phyloP scores from a whole-genome alignment of 306 rosid species.

The Rosa multiflora region DNA sequence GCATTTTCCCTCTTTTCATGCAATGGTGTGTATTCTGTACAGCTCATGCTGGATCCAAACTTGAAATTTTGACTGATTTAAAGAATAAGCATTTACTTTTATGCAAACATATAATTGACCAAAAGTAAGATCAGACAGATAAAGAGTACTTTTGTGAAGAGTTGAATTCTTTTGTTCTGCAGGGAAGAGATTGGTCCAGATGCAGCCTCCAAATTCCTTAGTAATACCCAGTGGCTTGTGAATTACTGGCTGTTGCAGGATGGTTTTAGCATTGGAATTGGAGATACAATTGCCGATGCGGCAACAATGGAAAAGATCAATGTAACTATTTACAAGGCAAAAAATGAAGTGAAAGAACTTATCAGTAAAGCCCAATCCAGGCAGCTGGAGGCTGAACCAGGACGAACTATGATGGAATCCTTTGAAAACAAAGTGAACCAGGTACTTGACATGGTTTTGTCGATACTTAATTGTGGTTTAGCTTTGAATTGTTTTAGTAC shows the following conservation, averaged over 20 bases:
- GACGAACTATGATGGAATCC: slow-evolving; percentile 97
- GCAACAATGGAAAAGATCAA: slow-evolving; percentile 87
- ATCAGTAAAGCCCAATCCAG: slow-evolving; percentile 76
- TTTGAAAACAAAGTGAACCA: slow-evolving; percentile 98
- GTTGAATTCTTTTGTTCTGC: slow-evolving; percentile 30
- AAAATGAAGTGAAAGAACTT: slow-evolving; percentile 83
- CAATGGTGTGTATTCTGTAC: background rate
- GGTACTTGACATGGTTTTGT: slow-evolving; percentile 40
- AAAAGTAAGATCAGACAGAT: background rate
- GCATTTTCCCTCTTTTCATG: background rate
- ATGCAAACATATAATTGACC: background rate
- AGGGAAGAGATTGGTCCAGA: slow-evolving; percentile 99
- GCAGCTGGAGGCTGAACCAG: slow-evolving; percentile 89
- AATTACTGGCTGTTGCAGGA: slow-evolving; percentile 98
- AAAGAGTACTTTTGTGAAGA: background rate
- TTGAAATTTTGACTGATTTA: background rate
- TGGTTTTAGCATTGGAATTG: slow-evolving; percentile 94
- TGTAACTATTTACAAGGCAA: slow-evolving; percentile 78
- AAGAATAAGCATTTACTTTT: background rate
- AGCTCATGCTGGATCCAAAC: background rate
- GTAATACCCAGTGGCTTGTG: slow-evolving; percentile 98
- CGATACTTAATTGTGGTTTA: slow-evolving; percentile 2
- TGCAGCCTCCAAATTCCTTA: slow-evolving; percentile 94
- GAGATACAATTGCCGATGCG: slow-evolving; percentile 99
- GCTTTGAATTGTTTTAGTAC: slow-evolving; percentile 19